These are phyloP conservation scores for Sphagnum tenellum DNA, from an alignment of 225 moss, liverwort and hornwort species.

Conservation along the genomic window DNA sequence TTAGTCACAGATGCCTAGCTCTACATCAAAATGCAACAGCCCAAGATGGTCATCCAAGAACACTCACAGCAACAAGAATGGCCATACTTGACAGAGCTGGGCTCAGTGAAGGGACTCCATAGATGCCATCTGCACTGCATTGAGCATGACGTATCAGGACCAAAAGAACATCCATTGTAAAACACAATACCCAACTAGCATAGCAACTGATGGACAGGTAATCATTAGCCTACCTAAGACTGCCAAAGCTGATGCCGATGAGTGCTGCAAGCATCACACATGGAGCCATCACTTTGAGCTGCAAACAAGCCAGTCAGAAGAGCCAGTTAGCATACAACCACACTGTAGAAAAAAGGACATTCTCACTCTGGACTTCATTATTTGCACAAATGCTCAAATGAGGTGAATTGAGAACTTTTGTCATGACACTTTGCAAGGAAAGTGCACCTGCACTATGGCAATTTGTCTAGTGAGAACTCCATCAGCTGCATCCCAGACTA, in stretches of 20 bases:
- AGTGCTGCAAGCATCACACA: conserved; percentile 78
- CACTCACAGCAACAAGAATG: conserved; percentile 50
- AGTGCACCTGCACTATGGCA: conserved; percentile 67
- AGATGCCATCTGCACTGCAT: conserved; percentile 63
- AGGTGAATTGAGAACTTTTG: too few species aligned
- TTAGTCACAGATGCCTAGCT: too few species aligned
- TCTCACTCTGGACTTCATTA: too few species aligned
- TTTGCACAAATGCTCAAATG: neutral
- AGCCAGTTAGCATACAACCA: too few species aligned
- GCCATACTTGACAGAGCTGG: conserved; percentile 83
- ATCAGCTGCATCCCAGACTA: conserved; percentile 28
- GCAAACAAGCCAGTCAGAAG: conserved; percentile 9
- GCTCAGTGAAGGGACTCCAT: conserved; percentile 73
- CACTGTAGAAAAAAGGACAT: too few species aligned
- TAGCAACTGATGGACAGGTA: too few species aligned
- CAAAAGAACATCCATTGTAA: too few species aligned
- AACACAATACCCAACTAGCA: too few species aligned
- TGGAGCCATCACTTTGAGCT: conserved; percentile 98
- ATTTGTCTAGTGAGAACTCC: conserved; percentile 69
- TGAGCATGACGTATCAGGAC: neutral
- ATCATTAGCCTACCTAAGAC: conserved; percentile 28
- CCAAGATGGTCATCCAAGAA: too few species aligned
- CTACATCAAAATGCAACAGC: too few species aligned
- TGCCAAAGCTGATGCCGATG: conserved; percentile 76
- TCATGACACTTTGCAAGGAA: too few species aligned